Conservation (phyloP, 345 rosid species). For the Eucalyptus polybractea region DNA sequence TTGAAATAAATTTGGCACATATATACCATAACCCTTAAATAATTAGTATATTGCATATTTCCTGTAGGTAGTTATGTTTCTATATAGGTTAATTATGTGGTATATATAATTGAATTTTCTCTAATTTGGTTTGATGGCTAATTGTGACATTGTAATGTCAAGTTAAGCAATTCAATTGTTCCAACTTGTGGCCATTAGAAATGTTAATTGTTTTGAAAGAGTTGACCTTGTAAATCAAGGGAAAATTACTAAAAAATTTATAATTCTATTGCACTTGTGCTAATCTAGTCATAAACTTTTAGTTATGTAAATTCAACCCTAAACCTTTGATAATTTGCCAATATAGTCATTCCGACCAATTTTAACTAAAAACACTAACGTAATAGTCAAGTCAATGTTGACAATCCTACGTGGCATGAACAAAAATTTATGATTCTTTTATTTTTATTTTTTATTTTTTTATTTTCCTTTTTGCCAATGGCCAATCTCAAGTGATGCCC, state of each 20-base stretch:
- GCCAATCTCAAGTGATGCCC: not conserved
- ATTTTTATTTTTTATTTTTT: not conserved
- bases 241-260: not conserved
- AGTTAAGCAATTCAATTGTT: not conserved
- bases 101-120: no score
- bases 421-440: not conserved
- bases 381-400: not conserved
- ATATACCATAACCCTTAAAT: no score
- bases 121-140: not conserved
- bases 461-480: not conserved
- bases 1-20: no score
- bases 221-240: not conserved
- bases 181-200: not conserved
- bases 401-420: not conserved
- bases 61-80: no score
- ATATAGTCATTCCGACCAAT: not conserved
- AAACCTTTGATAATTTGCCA: not conserved
- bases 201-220: not conserved
- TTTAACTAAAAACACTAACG: not conserved
- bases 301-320: not conserved
- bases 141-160: not conserved
- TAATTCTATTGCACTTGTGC: not conserved
- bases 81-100: not conserved
- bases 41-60: no score
- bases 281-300: not conserved